Percentiles rank a stretch among this genome's conserved stretches.
Evolutionary conservation across 2,329 filamentous ascomycete genomes (phyloP).

Genomic region (Coleophoma eucalyptorum): DNA sequence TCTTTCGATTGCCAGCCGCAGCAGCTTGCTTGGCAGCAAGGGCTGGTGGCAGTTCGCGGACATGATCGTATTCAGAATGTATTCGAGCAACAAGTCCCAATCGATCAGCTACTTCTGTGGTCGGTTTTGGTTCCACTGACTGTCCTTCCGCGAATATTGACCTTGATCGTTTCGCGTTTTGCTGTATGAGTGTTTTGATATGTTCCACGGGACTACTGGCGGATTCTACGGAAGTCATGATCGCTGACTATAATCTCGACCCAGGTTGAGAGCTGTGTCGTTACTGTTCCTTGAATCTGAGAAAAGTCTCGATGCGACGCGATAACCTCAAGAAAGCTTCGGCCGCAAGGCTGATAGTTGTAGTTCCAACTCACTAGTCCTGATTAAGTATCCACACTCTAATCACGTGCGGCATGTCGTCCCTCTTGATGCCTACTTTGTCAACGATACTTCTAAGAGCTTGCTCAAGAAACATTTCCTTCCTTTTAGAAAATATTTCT

Average conservation of each 20-base stretch:
- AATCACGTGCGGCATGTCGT: no score
- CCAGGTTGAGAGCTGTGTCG: no score
- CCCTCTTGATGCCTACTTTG: no score
- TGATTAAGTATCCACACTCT: no score
- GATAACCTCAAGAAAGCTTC: constrained; percentile 1
- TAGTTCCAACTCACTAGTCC: background rate
- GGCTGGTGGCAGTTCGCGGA: constrained; percentile 71
- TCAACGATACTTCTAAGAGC: no score
- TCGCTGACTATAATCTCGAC: background rate
- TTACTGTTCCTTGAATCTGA: background rate
- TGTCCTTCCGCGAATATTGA: constrained; percentile 32
- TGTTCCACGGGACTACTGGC: constrained; percentile 15
- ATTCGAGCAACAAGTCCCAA: constrained; percentile 23
- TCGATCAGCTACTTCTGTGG: constrained; percentile 22
- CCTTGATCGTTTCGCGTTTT: constrained; percentile 37
- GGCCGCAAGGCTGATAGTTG: constrained; percentile 6
- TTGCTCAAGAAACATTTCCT: no score
- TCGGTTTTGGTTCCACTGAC: constrained; percentile 10
- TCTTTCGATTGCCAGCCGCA: constrained; percentile 58
- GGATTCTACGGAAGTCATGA: background rate
- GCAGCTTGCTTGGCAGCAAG: constrained; percentile 77
- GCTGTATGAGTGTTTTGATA: constrained; percentile 34
- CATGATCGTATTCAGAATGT: constrained; percentile 67
- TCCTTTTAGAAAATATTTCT: no score
- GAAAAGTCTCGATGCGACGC: background rate